These are phyloP conservation scores for Platanthera guangdongensis DNA, from an alignment of 106 monocot species.

Conservation along the genomic window DNA sequence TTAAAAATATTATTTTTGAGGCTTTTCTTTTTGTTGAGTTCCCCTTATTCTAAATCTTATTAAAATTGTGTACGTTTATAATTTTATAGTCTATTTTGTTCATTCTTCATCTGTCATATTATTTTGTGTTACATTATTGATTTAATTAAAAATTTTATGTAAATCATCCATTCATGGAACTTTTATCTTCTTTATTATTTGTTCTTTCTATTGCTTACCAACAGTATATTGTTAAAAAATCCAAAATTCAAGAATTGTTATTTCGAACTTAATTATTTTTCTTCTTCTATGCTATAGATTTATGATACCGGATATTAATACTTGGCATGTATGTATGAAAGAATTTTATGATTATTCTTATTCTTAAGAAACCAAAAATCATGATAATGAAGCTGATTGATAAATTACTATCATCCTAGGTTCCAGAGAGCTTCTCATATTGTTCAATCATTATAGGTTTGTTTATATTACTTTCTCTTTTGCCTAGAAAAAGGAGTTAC, in stretches of 20 bases:
- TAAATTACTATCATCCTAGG: neutral
- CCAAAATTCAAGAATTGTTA: no score
- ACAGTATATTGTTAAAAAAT: neutral
- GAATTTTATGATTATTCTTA: neutral
- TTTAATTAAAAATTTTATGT: no score
- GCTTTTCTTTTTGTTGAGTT: no score
- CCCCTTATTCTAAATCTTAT: no score
- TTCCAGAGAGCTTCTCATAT: neutral
- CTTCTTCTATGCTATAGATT: neutral
- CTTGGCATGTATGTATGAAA: neutral
- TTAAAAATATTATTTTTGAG: no score
- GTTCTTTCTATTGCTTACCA: neutral
- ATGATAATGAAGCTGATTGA: neutral
- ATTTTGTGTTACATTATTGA: no score
- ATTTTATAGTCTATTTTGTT: no score
- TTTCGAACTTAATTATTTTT: no score
- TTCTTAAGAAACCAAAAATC: neutral
- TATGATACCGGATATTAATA: neutral
- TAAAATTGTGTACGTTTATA: no score
- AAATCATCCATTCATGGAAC: no score
- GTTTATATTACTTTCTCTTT: neutral
- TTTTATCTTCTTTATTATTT: neutral
- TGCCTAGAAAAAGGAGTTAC: neutral
- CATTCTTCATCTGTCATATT: no score
- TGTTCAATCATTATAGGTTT: neutral